phyloP scores from a whole-genome alignment of 176 grass and related monocot genomes.

The Paspalum vaginatum region DNA sequence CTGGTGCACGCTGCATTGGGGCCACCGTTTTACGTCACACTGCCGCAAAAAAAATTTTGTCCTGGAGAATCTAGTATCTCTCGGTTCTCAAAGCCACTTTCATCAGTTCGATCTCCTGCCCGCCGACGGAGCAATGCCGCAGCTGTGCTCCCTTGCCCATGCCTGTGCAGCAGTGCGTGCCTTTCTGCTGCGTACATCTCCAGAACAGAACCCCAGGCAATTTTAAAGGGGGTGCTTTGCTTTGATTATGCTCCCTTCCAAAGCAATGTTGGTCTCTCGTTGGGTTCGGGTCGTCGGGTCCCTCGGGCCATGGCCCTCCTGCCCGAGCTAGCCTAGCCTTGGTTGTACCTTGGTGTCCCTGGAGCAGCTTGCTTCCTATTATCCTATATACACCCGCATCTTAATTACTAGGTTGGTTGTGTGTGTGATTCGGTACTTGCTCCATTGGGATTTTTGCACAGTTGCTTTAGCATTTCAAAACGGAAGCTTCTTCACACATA shows the following conservation, averaged over 20 bases:
- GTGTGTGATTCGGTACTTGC: neutral
- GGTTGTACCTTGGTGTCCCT: neutral
- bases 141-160: neutral
- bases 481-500: conserved; percentile 34
- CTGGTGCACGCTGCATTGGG: no score
- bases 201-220: conserved; percentile 37
- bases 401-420: no score
- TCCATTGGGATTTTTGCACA: conserved; percentile 4
- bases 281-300: conserved; percentile 29
- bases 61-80: conserved; percentile 29
- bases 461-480: conserved; percentile 27
- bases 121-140: neutral
- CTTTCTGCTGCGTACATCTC: conserved; percentile 47
- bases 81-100: conserved; percentile 14
- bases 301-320: neutral
- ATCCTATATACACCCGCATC: no score
- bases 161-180: neutral
- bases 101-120: neutral
- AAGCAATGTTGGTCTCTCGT: conserved; percentile 41
- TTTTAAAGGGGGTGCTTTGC: no score
- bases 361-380: neutral
- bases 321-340: conserved; percentile 10
- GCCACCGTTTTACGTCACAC: conserved; percentile 46
- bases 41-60: no score
- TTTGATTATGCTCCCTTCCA: conserved; percentile 28